Base-by-base conservation (phyloP, 768 basidiomycete genomes). In the Boletus barrowsii region DNA sequence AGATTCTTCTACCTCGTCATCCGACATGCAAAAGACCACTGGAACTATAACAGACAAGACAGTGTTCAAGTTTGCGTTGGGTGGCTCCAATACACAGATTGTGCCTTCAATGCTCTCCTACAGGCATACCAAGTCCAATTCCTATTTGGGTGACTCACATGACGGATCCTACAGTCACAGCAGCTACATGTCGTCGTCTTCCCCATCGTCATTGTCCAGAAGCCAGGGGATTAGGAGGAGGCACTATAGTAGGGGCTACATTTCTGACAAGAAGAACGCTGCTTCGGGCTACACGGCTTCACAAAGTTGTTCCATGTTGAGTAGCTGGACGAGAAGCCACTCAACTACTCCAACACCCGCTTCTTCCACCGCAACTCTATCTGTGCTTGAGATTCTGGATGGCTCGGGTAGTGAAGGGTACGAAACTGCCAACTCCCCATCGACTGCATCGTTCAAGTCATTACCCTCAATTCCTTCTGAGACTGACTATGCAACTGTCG, bases 391-490 rank as follows among this genome's bases (percentile, higher is more conserved):
- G 24, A 62, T 68, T 5, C 68, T 56, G 1, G 68, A 64, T 6
- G 62, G 60, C 29, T 76, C 75, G 20, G 81, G 75, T 13, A 82
- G 79, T 54, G 79, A 78, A 9, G 80, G 79, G 2, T 87, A 83
- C 57, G 70, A 77, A 30, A 70, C 75, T 3, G 73, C 74, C 4
- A 55, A 58, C 24, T 70, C 79, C 5, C 76, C 79, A 1, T 79
- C 80, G 9, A 73, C 69, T 11, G 71, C 75, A 7, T 84, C 83
- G 0, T 83, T 80, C 66, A 74, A 73, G 52, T 84, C 83, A 6
- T 68, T 84, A 51, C 83, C 83, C 1, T 80, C 79, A 4, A 84
- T 84, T 56, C 83, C 83, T 13, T 83, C 81, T 1, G 76, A 79
- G 47, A 78, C 75, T 0, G 77, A 77, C 44, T 80, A 70, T 49